Evolutionary conservation across 495 filamentous ascomycete genomes (phyloP).

Genomic region (Opeltia flavorubescens): DNA sequence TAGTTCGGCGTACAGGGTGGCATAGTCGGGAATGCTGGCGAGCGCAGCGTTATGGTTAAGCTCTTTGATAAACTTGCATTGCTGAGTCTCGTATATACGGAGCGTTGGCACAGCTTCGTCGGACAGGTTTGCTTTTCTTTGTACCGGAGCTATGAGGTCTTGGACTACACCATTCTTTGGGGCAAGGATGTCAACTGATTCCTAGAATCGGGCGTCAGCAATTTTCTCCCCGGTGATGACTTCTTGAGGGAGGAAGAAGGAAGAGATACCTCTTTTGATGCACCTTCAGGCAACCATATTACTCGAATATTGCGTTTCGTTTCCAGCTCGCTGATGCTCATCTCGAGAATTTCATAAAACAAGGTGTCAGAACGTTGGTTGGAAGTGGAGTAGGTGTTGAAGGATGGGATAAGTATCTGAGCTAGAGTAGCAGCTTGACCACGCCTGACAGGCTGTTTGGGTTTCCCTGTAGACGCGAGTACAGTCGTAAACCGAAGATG

Average conservation of each 20-base stretch:
- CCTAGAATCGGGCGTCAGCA: conserved; percentile 31
- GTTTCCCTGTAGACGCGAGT: conserved; percentile 54
- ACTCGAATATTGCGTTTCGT: conserved; percentile 75
- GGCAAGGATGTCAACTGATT: conserved; percentile 65
- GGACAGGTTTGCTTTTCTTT: conserved; percentile 65
- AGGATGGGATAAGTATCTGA: conserved; percentile 56
- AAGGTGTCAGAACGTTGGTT: conserved; percentile 62
- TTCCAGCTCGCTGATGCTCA: conserved; percentile 83
- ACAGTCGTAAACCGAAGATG: conserved; percentile 85
- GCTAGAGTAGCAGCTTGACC: conserved; percentile 47
- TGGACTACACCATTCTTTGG: conserved; percentile 63
- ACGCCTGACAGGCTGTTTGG: conserved; percentile 64
- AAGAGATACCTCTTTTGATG: conserved; percentile 71
- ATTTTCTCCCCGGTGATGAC: background rate
- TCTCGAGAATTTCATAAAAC: conserved; percentile 85
- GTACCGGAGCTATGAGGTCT: conserved; percentile 58
- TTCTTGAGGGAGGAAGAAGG: too few species aligned
- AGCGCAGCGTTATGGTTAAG: conserved; percentile 50
- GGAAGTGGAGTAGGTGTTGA: conserved; percentile 44
- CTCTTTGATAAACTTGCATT: conserved; percentile 66
- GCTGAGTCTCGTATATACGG: conserved; percentile 65
- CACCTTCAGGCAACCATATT: conserved; percentile 74
- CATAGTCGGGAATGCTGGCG: conserved; percentile 68
- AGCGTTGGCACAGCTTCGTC: conserved; percentile 56
- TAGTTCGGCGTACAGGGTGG: conserved; percentile 62